Percentiles rank a stretch among this genome's conserved stretches.
Evolutionary conservation across 805 yeast species (phyloP).

Genomic region (Starmerella riodocensis): DNA sequence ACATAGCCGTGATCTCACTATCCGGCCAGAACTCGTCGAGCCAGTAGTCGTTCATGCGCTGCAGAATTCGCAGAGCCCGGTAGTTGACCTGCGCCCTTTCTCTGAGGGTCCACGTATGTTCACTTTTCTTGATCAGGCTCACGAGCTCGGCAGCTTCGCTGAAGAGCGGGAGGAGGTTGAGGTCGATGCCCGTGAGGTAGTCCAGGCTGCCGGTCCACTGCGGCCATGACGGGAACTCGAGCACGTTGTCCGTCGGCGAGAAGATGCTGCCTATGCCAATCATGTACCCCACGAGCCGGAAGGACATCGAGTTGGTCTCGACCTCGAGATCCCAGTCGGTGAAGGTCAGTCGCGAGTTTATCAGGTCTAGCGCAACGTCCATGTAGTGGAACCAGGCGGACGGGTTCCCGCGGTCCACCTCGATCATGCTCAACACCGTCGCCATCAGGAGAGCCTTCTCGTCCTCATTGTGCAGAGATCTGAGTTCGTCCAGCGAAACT

Average conservation of each 20-base stretch:
- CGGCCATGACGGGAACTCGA: conserved; percentile 19
- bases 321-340: conserved; percentile 17
- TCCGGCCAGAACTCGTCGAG: conserved; percentile 18
- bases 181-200: conserved; percentile 43
- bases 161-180: conserved; percentile 44
- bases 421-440: conserved; percentile 14
- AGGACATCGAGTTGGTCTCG: conserved; percentile 20
- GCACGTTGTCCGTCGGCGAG: not conserved
- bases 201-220: conserved; percentile 45
- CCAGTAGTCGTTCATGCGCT: conserved; percentile 19
- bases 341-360: conserved; percentile 15
- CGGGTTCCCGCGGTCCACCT: conserved; percentile 15
- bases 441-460: conserved; percentile 9
- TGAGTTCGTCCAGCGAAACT: not conserved
- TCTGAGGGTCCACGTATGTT: conserved; percentile 14
- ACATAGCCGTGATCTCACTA: conserved; percentile 23
- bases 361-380: conserved; percentile 11
- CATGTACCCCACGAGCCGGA: conserved; percentile 19
- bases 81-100: conserved; percentile 10
- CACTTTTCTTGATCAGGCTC: conserved; percentile 21
- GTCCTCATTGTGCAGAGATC: not conserved
- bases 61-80: conserved; percentile 16
- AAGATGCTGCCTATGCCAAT: conserved; percentile 15
- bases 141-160: conserved; percentile 36
- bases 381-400: conserved; percentile 10